Conservation (phyloP, 495 filamentous ascomycete genomes). For the Trypethelium eluteriae region DNA sequence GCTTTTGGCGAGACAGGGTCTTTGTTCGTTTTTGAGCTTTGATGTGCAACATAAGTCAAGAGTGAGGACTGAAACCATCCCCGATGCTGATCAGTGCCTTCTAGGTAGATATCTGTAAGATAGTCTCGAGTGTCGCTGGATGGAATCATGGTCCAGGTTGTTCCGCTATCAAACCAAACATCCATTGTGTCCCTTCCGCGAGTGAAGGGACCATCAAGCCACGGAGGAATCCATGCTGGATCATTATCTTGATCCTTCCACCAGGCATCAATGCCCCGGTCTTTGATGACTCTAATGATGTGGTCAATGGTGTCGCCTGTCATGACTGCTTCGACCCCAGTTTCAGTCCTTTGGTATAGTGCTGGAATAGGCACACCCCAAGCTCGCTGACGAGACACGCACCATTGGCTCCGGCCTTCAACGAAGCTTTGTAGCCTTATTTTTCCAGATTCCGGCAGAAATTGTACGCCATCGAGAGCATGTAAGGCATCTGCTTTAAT, state of each 20-base stretch:
- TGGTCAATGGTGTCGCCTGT: constrained; percentile 73
- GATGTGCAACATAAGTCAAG: constrained; percentile 69
- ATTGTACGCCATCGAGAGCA: constrained; percentile 62
- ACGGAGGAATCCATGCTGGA: constrained; percentile 60
- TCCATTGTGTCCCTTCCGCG: constrained; percentile 98
- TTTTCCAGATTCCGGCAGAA: constrained; percentile 66
- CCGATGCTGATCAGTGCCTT: constrained; percentile 91
- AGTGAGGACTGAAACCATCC: constrained; percentile 99
- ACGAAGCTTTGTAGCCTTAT: constrained; percentile 75
- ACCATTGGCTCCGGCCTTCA: constrained; percentile 87
- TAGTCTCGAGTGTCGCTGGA: neutral
- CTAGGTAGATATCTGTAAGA: constrained; percentile 76
- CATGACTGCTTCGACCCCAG: constrained; percentile 55
- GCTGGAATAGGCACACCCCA: constrained; percentile 97
- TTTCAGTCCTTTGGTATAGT: constrained; percentile 59
- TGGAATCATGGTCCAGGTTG: constrained; percentile 69
- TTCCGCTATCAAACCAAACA: constrained; percentile 98
- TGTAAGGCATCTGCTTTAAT: constrained; percentile 66
- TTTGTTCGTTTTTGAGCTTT: constrained; percentile 31
- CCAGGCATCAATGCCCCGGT: constrained; percentile 82
- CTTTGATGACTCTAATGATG: constrained; percentile 69
- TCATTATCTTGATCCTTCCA: constrained; percentile 76
- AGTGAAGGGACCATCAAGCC: constrained; percentile 47
- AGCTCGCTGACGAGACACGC: constrained; percentile 91
- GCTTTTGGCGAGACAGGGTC: constrained; percentile 36